A percentile compares a stretch with the other conserved stretches of the same genome.
These are phyloP conservation scores for Phytophthora quininea DNA, from an alignment of 352 stramenopile species.

Conservation along the genomic window DNA sequence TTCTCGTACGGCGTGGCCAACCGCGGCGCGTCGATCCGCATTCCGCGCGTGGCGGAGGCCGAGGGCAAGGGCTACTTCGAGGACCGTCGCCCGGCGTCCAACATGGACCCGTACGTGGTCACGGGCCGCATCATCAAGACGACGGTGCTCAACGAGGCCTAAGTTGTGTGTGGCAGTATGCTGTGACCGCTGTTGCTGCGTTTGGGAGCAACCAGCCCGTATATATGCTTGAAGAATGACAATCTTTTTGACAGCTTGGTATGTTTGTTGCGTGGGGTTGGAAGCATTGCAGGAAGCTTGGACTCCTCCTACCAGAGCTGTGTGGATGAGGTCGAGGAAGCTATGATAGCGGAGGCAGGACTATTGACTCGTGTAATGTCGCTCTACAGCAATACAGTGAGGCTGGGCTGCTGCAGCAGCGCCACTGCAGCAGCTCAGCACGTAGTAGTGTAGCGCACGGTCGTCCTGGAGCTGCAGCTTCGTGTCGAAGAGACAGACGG, in stretches of 20 bases:
- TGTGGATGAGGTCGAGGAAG: too few species aligned
- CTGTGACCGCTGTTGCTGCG: not conserved
- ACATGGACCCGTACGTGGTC: slow-evolving; percentile 99
- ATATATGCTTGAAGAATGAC: slow-evolving; percentile 37
- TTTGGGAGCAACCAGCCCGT: slow-evolving; percentile 11
- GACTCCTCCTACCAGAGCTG: too few species aligned
- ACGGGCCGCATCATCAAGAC: slow-evolving; percentile 97
- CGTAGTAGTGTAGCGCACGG: too few species aligned
- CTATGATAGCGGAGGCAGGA: too few species aligned
- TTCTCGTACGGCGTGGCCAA: slow-evolving; percentile 98
- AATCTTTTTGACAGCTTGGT: slow-evolving; percentile 18
- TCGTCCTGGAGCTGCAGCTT: too few species aligned
- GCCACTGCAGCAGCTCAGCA: too few species aligned
- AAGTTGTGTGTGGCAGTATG: slow-evolving; percentile 20
- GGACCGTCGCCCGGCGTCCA: slow-evolving; percentile 96
- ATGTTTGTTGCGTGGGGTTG: not conserved
- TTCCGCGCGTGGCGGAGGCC: slow-evolving; percentile 90
- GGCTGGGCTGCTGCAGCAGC: too few species aligned
- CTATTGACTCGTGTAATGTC: too few species aligned
- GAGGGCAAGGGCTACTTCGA: slow-evolving; percentile 95
- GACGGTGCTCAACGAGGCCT: slow-evolving; percentile 87
- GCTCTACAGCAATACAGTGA: too few species aligned
- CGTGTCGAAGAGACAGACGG: too few species aligned
- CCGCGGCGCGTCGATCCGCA: slow-evolving; percentile 94
- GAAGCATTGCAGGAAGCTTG: too few species aligned